Evolutionary conservation across 306 rosid genomes (phyloP).

Genomic region (Castanea mollissima): DNA sequence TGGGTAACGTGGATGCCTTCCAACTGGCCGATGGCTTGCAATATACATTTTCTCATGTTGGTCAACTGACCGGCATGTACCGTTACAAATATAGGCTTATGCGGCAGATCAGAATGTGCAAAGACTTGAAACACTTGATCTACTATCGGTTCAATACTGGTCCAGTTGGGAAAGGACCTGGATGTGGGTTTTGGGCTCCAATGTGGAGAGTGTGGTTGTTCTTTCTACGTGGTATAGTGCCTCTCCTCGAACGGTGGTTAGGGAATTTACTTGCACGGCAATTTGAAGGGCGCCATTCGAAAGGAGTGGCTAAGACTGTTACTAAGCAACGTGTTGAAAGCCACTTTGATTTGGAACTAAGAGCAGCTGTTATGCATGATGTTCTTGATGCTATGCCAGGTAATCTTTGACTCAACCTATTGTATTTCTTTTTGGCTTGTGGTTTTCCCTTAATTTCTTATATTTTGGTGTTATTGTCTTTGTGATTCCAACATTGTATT

Average conservation of each 20-base stretch:
- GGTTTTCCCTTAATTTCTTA: not conserved
- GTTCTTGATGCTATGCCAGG: slow-evolving; percentile 99
- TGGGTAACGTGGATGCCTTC: slow-evolving; percentile 98
- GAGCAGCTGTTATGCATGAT: slow-evolving; percentile 99
- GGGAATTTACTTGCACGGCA: slow-evolving; percentile 98
- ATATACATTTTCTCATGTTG: slow-evolving; percentile 96
- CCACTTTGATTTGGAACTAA: slow-evolving; percentile 96
- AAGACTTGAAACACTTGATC: slow-evolving; percentile 92
- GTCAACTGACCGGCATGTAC: slow-evolving; percentile 99
- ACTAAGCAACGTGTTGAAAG: slow-evolving; percentile 99
- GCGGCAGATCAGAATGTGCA: slow-evolving; percentile 99
- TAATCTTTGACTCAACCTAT: slow-evolving; percentile 3
- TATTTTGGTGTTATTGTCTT: slow-evolving; percentile 4
- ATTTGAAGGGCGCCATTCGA: slow-evolving; percentile 97
- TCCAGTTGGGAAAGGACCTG: slow-evolving; percentile 99
- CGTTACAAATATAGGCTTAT: slow-evolving; percentile 95
- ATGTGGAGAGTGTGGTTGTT: slow-evolving; percentile 99
- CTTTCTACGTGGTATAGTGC: slow-evolving; percentile 97
- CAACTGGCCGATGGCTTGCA: slow-evolving; percentile 98
- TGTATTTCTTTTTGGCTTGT: not conserved
- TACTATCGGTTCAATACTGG: slow-evolving; percentile 99
- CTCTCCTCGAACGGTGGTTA: slow-evolving; percentile 93
- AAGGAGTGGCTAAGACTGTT: slow-evolving; percentile 98
- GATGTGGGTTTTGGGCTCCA: slow-evolving; percentile 99
- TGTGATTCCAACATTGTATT: not conserved